Percentiles rank a stretch among this genome's conserved stretches.
Evolutionary conservation across 2,329 filamentous ascomycete genomes (phyloP).

Genomic region (Rhytidhysteron rufulum): DNA sequence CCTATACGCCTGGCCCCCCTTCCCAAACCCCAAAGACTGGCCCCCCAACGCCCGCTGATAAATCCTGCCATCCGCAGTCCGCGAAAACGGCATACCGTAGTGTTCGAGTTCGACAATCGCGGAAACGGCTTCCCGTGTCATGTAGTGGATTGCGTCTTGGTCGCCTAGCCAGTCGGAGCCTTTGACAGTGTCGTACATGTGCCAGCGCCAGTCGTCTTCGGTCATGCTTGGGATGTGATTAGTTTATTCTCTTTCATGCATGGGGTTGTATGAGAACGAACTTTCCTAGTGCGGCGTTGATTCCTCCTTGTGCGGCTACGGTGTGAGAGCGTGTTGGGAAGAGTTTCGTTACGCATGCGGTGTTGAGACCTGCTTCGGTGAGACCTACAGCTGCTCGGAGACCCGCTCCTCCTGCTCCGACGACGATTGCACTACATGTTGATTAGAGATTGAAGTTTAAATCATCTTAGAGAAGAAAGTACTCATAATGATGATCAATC

Average conservation of each 20-base stretch:
- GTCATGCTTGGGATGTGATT: no score
- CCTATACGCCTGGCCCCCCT: slow-evolving; percentile 47
- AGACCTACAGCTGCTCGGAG: slow-evolving; percentile 62
- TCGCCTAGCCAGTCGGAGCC: slow-evolving; percentile 58
- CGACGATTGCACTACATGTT: slow-evolving; percentile 36
- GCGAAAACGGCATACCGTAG: slow-evolving; percentile 54
- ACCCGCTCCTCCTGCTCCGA: slow-evolving; percentile 58
- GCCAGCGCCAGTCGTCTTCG: slow-evolving; percentile 56
- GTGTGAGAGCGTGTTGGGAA: slow-evolving; percentile 63
- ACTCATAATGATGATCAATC: slow-evolving; percentile 11
- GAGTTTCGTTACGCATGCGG: slow-evolving; percentile 61
- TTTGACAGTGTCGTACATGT: slow-evolving; percentile 59
- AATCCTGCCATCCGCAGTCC: slow-evolving; percentile 43
- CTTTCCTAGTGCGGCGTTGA: slow-evolving; percentile 56
- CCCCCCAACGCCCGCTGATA: slow-evolving; percentile 49
- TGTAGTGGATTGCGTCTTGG: slow-evolving; percentile 59
- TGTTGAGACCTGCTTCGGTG: slow-evolving; percentile 61
- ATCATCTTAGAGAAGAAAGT: neutral
- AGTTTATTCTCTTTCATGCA: no score
- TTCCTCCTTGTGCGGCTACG: slow-evolving; percentile 64
- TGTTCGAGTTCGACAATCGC: slow-evolving; percentile 55
- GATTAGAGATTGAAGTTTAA: neutral
- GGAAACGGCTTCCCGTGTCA: slow-evolving; percentile 53
- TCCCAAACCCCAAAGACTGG: slow-evolving; percentile 45
- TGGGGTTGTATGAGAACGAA: no score